phyloP scores from a whole-genome alignment of 192 early-diverging fungal species.

The Thamnidium elegans region DNA sequence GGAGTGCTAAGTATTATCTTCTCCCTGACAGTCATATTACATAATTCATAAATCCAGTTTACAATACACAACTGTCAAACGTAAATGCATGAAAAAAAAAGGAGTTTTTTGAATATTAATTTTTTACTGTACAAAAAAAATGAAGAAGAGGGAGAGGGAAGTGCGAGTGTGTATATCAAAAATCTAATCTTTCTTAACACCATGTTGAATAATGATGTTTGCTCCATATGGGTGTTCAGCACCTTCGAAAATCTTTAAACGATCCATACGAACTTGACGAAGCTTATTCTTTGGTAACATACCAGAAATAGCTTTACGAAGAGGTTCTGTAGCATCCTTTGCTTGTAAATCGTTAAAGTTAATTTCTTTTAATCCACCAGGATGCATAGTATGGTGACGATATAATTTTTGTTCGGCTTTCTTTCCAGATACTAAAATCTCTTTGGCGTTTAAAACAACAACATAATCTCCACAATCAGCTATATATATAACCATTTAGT shows the following conservation, averaged over 20 bases:
- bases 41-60: too few relatives aligned
- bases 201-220: constrained; percentile 83
- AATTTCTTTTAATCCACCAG: constrained; percentile 82
- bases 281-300: constrained; percentile 95
- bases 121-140: too few relatives aligned
- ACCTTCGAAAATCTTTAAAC: constrained; percentile 83
- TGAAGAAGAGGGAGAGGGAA: background rate
- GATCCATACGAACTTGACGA: constrained; percentile 68
- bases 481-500: constrained; percentile 23
- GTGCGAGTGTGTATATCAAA: background rate
- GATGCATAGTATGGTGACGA: constrained; percentile 81
- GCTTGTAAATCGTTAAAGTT: constrained; percentile 70
- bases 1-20: too few relatives aligned
- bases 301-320: constrained; percentile 89
- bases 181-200: constrained; percentile 13
- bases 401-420: constrained; percentile 87
- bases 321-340: constrained; percentile 73
- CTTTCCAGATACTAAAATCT: constrained; percentile 76
- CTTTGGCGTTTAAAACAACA: constrained; percentile 88
- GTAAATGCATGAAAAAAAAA: too few relatives aligned
- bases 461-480: constrained; percentile 96
- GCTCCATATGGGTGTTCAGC: constrained; percentile 80
- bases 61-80: too few relatives aligned
- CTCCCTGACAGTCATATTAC: too few relatives aligned
- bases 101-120: too few relatives aligned